Percentiles rank a stretch among this genome's conserved stretches.
Evolutionary conservation across 192 early-diverging fungal species (phyloP).

Genomic region (Phycomyces blakesleeanus): DNA sequence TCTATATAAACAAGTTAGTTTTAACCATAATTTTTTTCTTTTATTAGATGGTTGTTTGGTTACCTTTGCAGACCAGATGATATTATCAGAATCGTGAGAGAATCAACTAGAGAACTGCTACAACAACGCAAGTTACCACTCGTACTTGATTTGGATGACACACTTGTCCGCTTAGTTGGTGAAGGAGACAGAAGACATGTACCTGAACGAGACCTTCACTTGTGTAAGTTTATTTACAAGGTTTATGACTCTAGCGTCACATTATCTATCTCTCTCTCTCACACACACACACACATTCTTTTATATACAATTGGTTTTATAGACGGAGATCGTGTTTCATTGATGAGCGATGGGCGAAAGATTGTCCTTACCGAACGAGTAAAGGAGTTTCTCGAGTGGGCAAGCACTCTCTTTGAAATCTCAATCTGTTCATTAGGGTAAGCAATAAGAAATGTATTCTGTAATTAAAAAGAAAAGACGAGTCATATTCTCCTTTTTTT

Average conservation of each 20-base stretch:
- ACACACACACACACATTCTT: too few relatives aligned
- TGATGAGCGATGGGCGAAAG: conserved; percentile 55
- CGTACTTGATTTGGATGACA: conserved; percentile 77
- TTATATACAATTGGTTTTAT: too few relatives aligned
- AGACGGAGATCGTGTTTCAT: conserved; percentile 59
- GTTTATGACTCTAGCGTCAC: neutral
- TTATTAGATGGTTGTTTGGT: conserved; percentile 55
- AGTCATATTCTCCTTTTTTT: too few relatives aligned
- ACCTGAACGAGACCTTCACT: conserved; percentile 38
- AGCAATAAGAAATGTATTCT: neutral
- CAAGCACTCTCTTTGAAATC: conserved; percentile 62
- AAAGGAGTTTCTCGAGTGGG: conserved; percentile 74
- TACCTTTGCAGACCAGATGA: conserved; percentile 58
- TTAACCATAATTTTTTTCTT: too few relatives aligned
- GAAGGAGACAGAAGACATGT: conserved; percentile 59
- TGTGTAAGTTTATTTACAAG: conserved; percentile 13
- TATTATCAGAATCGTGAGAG: conserved; percentile 50
- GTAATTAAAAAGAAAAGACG: too few relatives aligned
- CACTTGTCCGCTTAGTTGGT: conserved; percentile 65
- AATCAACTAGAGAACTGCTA: conserved; percentile 46
- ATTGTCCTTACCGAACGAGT: conserved; percentile 64
- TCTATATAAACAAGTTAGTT: too few relatives aligned
- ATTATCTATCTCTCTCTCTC: neutral
- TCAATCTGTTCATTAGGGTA: conserved; percentile 70
- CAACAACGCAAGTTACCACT: conserved; percentile 55